Evolutionary conservation across 1,284 basidiomycete genomes (phyloP).

Genomic region (Gomphus sp.): DNA sequence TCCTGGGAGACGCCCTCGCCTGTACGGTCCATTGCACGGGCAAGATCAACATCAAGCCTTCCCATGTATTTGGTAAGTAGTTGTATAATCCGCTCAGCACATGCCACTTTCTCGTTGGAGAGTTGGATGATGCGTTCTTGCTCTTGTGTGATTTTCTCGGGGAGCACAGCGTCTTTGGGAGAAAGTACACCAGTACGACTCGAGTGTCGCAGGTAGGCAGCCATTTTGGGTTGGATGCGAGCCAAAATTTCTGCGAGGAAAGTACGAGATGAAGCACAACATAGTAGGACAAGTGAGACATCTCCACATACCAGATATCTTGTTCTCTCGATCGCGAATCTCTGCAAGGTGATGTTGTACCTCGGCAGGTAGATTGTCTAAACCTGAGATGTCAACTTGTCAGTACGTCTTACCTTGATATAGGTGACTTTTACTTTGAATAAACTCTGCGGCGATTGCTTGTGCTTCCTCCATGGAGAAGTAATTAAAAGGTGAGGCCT

Average conservation of each 20-base stretch:
- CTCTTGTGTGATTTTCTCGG: slow-evolving; percentile 38
- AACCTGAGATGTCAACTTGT: slow-evolving; percentile 29
- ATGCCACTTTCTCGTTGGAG: slow-evolving; percentile 42
- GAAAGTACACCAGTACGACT: slow-evolving; percentile 22
- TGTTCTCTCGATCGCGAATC: slow-evolving; percentile 50
- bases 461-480: slow-evolving; percentile 54
- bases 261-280: neutral
- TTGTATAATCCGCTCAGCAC: slow-evolving; percentile 45
- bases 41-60: slow-evolving; percentile 47
- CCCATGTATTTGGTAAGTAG: slow-evolving; percentile 43
- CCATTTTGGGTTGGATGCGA: slow-evolving; percentile 9
- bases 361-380: slow-evolving; percentile 71
- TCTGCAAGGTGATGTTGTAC: slow-evolving; percentile 64
- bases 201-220: slow-evolving; percentile 18
- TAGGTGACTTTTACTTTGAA: slow-evolving; percentile 45
- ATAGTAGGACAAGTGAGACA: neutral
- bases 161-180: slow-evolving; percentile 29
- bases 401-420: neutral
- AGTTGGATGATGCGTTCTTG: slow-evolving; percentile 46
- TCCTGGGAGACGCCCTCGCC: slow-evolving; percentile 37
- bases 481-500: neutral
- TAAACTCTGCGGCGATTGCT: slow-evolving; percentile 57
- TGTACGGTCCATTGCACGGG: slow-evolving; percentile 42
- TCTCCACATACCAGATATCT: slow-evolving; percentile 33
- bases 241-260: slow-evolving; percentile 2